Evolutionary conservation across 352 stramenopile species (phyloP), one percentile per base, ranked within the genome.

Genomic region (Globisporangium abappressorium): DNA sequence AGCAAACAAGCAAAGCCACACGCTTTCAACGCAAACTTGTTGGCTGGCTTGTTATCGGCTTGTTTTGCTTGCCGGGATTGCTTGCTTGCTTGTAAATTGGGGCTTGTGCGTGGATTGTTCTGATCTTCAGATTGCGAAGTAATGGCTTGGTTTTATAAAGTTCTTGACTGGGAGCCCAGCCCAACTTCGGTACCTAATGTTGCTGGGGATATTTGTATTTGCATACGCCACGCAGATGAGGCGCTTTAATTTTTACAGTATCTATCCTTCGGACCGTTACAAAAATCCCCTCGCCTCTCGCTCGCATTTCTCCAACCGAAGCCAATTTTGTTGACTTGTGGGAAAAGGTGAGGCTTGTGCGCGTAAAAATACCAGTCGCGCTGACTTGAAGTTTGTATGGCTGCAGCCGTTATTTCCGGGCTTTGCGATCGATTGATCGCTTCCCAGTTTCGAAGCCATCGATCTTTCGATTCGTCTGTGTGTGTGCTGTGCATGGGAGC

Each of bases 341-440:
- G 28, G 57, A 63, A 63, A 22, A 38, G 28, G 54, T 33, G 53
- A 30, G 20, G 8, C 5, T 26, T 57, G 9, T 33, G 55, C 8
- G 55, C 8, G 18, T 26, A 47, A 28, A 61, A 33, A 61, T 61
- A 61, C 20, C 30, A 12, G 18, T 22, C 22, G 8, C 5, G 5
- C n/a, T 38, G n/a, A 64, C 58, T 64, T 38, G 58, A 6, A 18
- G 5, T 47, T 61, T 61, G 56, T 61, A 61, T 61, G 30, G 30
- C 56, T n/a, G n/a, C 20, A 5, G 12, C 33, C 20, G 56, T 61
- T 61, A 47, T 47, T 49, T 20, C 41, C 18, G 1, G 15, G 20
- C 33, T 30, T 57, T 57, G 49, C 22, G 47, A 55, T 24, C 20
- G n/a, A 5, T 22, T 20, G 30, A n/a, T 47, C 33, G 30, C 33